Percentiles rank a stretch among this genome's conserved stretches.
These are phyloP conservation scores for Exidia glandulosa DNA, from an alignment of 768 basidiomycete species.

Conservation along the genomic window DNA sequence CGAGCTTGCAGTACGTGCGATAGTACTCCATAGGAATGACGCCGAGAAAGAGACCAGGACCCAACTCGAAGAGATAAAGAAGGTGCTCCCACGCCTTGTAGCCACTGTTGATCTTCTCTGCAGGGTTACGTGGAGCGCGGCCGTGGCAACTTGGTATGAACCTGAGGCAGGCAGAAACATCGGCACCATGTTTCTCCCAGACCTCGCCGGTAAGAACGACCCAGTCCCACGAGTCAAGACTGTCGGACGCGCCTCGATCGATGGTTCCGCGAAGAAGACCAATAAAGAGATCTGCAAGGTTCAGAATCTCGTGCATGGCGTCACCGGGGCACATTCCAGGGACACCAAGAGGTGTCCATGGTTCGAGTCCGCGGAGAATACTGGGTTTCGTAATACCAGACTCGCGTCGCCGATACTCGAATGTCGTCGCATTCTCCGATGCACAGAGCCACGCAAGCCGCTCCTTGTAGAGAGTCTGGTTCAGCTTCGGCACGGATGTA, in stretches of 20 bases:
- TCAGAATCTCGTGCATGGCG: slow-evolving; percentile 26
- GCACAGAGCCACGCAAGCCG: not conserved
- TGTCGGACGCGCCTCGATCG: not conserved
- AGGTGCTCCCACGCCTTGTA: slow-evolving; percentile 29
- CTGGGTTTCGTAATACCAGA: slow-evolving; percentile 27
- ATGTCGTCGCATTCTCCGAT: not conserved
- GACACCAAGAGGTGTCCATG: slow-evolving; percentile 12
- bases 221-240: slow-evolving; percentile 1
- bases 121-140: slow-evolving; percentile 28
- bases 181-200: slow-evolving; percentile 28
- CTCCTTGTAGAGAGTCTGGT: slow-evolving; percentile 1
- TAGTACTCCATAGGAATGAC: not conserved
- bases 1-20: slow-evolving; percentile 21
- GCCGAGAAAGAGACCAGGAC: not conserved
- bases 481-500: not conserved
- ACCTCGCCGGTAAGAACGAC: slow-evolving; percentile 12
- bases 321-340: slow-evolving; percentile 13
- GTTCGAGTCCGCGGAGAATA: slow-evolving; percentile 24
- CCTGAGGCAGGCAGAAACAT: slow-evolving; percentile 13
- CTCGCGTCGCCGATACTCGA: slow-evolving; percentile 8
- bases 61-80: slow-evolving; percentile 19
- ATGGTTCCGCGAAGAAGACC: slow-evolving; percentile 5
- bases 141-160: slow-evolving; percentile 10
- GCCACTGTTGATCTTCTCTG: too few species aligned
- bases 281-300: slow-evolving; percentile 5